Evolutionary conservation across 1,284 basidiomycete genomes (phyloP).

Genomic region (Pyrrhoderma lamaoense): DNA sequence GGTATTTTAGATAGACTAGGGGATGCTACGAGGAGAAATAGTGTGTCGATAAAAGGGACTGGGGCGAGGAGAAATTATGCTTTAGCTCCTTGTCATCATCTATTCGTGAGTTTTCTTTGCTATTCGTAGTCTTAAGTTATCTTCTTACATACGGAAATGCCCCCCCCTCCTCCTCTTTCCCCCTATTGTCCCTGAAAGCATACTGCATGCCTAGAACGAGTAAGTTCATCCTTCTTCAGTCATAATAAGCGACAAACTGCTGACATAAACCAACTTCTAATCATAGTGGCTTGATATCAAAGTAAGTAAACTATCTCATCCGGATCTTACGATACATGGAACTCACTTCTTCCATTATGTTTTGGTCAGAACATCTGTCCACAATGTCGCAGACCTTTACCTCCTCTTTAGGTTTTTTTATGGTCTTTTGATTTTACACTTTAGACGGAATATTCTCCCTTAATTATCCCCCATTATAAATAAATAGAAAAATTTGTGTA

Average conservation of each 20-base stretch:
- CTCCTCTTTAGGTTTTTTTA: constrained; percentile 54
- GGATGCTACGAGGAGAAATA: constrained; percentile 17
- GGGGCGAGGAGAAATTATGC: constrained; percentile 63
- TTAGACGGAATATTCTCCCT: no score
- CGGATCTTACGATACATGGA: constrained; percentile 1
- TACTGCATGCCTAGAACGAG: constrained; percentile 75
- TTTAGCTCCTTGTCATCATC: constrained; percentile 81
- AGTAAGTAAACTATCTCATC: constrained; percentile 33
- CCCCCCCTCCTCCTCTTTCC: constrained; percentile 7
- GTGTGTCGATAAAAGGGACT: constrained; percentile 30
- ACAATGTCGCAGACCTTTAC: constrained; percentile 75
- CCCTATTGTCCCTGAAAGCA: constrained; percentile 40
- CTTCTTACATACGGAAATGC: neutral
- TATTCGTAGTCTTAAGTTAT: no score
- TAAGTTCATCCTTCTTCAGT: constrained; percentile 27
- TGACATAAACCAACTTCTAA: constrained; percentile 15
- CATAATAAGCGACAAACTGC: constrained; percentile 4
- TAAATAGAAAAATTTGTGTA: no score
- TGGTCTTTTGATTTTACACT: no score
- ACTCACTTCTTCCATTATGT: constrained; percentile 1
- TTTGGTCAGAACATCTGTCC: constrained; percentile 71
- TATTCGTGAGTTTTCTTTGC: constrained; percentile 61
- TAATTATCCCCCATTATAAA: no score
- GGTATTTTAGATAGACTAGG: constrained; percentile 32
- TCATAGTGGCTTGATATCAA: constrained; percentile 83